Evolutionary conservation across 2,329 filamentous ascomycete species (phyloP), one percentile per base, ranked within the genome.

Genomic region (Nigrograna mackinnonii): DNA sequence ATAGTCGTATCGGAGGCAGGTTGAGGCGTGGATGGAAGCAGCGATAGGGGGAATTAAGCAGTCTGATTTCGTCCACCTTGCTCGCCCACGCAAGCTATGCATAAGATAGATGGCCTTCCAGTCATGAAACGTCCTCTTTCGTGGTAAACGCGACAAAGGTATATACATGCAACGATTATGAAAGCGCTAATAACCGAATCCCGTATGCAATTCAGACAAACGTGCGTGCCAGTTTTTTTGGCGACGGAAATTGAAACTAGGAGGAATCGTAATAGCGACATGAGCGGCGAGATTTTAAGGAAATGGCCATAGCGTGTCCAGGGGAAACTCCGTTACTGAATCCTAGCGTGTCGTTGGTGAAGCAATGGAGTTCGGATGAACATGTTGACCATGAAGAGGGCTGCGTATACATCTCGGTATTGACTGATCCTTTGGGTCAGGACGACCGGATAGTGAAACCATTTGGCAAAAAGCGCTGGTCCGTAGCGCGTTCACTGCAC

Each of bases 101-200:
- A 59, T 46, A 53, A 52, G 50, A 44, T 52, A 62, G 46, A 55
- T 43, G 54, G 54, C 57, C 62, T 57, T 63, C 60, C 57, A 54
- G 60, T 63, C 59, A 52, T 62, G 39, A 58, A 41, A 20, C 56
- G 49, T 64, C 49, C 56, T 50, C 47, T 52, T n/a, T 54, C 52
- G 46, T 54, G 55, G 50, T 38, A 12, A 51, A 38, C 46, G 46
- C 38, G 40, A 45, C 22, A 46, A 58, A 50, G 60, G 58, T 64
- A 65, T 65, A 61, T 66, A 68, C 62, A 68, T 62, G 54, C 44
- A 51, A 57, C 28, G 31, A 44, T n/a, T 37, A 51, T 43, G 44
- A 24, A 39, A 31, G 46, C 44, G 41, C 37, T 42, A 41, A 48
- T 47, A 48, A 39, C 44, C 39, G 30, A 39, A 46, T 37, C 41